phyloP scores from a whole-genome alignment of 2,329 filamentous ascomycete genomes.

The Exophiala xenobiotica region DNA sequence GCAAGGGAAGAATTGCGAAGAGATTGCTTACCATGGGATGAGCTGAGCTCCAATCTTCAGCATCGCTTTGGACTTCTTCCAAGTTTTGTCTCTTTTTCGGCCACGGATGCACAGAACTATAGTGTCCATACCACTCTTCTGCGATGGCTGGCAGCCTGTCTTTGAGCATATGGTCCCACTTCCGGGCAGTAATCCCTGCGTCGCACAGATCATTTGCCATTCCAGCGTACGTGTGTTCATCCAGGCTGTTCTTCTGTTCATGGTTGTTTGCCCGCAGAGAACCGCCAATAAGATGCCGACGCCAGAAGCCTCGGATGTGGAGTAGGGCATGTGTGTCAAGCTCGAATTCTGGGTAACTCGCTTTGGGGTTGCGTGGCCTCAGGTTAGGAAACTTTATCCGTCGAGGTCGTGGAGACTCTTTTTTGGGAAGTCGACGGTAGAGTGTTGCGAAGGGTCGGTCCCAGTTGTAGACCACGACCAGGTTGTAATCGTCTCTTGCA shows the following conservation, averaged over 20 bases:
- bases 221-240: slow-evolving; percentile 26
- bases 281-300: slow-evolving; percentile 39
- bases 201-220: slow-evolving; percentile 25
- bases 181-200: slow-evolving; percentile 17
- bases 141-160: slow-evolving; percentile 7
- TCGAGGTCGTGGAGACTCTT: neutral
- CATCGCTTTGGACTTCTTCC: slow-evolving; percentile 38
- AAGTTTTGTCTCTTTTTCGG: slow-evolving; percentile 30
- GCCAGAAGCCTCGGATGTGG: slow-evolving; percentile 45
- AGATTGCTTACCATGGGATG: slow-evolving; percentile 26
- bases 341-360: slow-evolving; percentile 14
- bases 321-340: slow-evolving; percentile 37
- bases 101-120: slow-evolving; percentile 39
- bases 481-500: slow-evolving; percentile 27
- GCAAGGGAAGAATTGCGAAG: neutral
- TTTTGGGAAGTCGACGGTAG: slow-evolving; percentile 19
- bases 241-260: neutral
- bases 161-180: slow-evolving; percentile 24
- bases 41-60: slow-evolving; percentile 32
- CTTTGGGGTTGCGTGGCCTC: neutral
- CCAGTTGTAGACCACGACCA: slow-evolving; percentile 32
- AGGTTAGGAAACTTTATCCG: slow-evolving; percentile 14
- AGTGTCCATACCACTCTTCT: slow-evolving; percentile 29
- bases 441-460: slow-evolving; percentile 31
- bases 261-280: neutral